Evolutionary conservation across 2,329 filamentous ascomycete species (phyloP), one percentile per base, ranked within the genome.

Genomic region (Dothidotthia symphoricarpi): DNA sequence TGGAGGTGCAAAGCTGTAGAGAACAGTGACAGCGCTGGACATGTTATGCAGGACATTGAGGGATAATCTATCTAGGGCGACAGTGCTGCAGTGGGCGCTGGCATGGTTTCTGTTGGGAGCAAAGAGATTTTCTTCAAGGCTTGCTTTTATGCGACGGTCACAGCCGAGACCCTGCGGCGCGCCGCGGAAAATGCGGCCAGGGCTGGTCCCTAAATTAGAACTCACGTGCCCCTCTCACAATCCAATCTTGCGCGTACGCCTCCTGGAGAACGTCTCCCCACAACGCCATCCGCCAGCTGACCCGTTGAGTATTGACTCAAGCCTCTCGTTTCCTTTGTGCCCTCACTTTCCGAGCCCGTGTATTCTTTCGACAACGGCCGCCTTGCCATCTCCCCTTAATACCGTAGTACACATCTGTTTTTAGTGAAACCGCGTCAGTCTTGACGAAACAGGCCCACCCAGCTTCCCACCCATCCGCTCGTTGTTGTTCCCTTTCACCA

Each of bases 391-490:
- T 22, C 19, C 19, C 19, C 19, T 22, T 22, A 22, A 22, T 22
- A 22, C 9, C 9, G 19, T 5, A 22, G 5, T 22, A 27, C 25
- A n/a, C 5, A n/a, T n/a, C 13, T n/a, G 7, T 25, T 27, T 6
- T 14, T n/a, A 11, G 25, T 27, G 25, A 27, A 51, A 53, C 54
- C 49, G 51, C 55, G 48, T 52, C 51, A 51, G 45, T 51, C 43
- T 32, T 45, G 27, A 34, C 30, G 34, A 37, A 36, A 43, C 43
- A 43, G 41, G 36, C 38, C 42, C 39, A 31, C 31, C 31, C 25
- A 32, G 28, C 22, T 33, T 24, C 30, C 27, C 28, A 15, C 28
- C 7, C 43, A 22, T 28, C 40, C 40, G 36, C 41, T 38, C n/a
- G n/a, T n/a, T n/a, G n/a, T n/a, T n/a, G n/a, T n/a, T n/a, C 45